phyloP scores from a whole-genome alignment of 306 rosid genomes.

The Geum urbanum region DNA sequence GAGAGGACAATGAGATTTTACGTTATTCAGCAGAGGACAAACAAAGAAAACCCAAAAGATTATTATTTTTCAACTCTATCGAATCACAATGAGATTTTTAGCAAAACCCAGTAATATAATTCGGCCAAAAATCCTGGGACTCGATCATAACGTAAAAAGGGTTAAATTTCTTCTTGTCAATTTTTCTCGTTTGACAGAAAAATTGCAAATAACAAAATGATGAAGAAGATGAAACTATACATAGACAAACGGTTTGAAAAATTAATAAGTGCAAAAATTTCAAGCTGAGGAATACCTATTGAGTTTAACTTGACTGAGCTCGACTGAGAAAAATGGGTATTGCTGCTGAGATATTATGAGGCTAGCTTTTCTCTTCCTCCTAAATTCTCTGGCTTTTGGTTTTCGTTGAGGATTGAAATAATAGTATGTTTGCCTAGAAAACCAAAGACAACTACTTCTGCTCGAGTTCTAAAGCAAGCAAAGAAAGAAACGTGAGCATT shows the following conservation, averaged over 20 bases:
- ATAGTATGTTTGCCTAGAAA: background rate
- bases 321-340: background rate
- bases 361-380: background rate
- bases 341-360: background rate
- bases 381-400: background rate
- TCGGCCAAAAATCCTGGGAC: background rate
- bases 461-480: background rate
- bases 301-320: slow-evolving; percentile 7
- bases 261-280: background rate
- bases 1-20: background rate
- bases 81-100: background rate
- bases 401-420: background rate
- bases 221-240: background rate
- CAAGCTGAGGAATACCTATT: slow-evolving; percentile 25
- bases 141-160: background rate
- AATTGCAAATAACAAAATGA: background rate
- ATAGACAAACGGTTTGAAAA: background rate
- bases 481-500: slow-evolving; percentile 4
- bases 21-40: background rate
- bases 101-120: background rate
- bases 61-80: background rate
- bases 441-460: background rate
- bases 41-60: background rate
- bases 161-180: background rate
- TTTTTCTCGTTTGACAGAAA: background rate